Evolutionary conservation across 495 filamentous ascomycete genomes (phyloP).

Genomic region (Penicillium macrosclerotiorum): DNA sequence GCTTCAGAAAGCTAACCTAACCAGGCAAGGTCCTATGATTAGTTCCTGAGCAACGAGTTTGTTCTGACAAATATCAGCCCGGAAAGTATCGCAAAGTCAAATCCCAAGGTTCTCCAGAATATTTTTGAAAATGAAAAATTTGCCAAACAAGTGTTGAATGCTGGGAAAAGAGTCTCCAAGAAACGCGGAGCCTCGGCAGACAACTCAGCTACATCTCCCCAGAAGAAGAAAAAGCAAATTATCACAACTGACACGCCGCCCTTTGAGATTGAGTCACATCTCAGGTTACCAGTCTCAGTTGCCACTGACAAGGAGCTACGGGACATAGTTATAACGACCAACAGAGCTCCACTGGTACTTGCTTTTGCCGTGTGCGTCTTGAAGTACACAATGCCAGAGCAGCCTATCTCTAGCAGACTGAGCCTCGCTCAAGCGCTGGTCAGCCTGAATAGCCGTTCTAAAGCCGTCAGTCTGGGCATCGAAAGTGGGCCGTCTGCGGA

Average conservation of each 20-base stretch:
- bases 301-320: slow-evolving; percentile 59
- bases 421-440: slow-evolving; percentile 79
- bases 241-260: slow-evolving; percentile 41
- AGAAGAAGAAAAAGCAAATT: slow-evolving; percentile 19
- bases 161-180: slow-evolving; percentile 65
- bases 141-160: slow-evolving; percentile 59
- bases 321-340: slow-evolving; percentile 62
- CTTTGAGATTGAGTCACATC: slow-evolving; percentile 60
- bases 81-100: slow-evolving; percentile 58
- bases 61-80: slow-evolving; percentile 39
- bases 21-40: slow-evolving; percentile 53
- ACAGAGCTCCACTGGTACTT: slow-evolving; percentile 76
- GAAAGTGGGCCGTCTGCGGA: slow-evolving; percentile 65
- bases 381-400: slow-evolving; percentile 77
- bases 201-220: slow-evolving; percentile 17
- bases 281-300: slow-evolving; percentile 55
- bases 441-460: slow-evolving; percentile 70
- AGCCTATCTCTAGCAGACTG: slow-evolving; percentile 75
- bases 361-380: slow-evolving; percentile 74
- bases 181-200: slow-evolving; percentile 45
- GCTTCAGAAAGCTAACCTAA: slow-evolving; percentile 61
- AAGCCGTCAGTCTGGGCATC: slow-evolving; percentile 71
- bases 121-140: slow-evolving; percentile 69
- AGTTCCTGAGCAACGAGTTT: too few relatives aligned
- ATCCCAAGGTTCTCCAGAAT: slow-evolving; percentile 50